Evolutionary conservation across 257 asterid species (phyloP), one percentile per base, ranked within the genome.

Genomic region (Petunia secreta): DNA sequence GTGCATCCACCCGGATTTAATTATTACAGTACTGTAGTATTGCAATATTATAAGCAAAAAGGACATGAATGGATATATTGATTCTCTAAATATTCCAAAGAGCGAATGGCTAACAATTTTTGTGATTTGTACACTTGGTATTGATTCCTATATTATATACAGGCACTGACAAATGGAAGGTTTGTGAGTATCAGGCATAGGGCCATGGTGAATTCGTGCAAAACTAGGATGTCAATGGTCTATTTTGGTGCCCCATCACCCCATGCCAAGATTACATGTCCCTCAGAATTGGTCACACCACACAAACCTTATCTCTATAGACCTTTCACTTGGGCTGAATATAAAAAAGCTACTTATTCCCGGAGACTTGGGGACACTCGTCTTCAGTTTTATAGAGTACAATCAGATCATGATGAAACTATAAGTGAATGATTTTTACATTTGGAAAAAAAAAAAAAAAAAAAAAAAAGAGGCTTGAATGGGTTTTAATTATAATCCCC

Each of bases 101-200:
- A n/a, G 13, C 3, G 5, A 37, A 62, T 10, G 67, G n/a, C 7
- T 2, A 62, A 2, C 5, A 62, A 62, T n/a, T 25, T 2, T n/a
- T 8, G 39, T 62, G 39, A 62, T 10, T 37, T 62, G 39, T n/a
- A 16, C 11, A 50, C 11, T 41, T 36, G 15, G 15, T 25, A 9
- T 63, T 63, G 40, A 46, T 46, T 9, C 53, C 53, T 46, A 46
- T 46, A n/a, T n/a, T 36, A 1, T 73, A 16, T 81, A 75, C 48
- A 87, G 95, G 97, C 87, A 0, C 84, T 90, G 91, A 91, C 94
- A 25, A 90, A 91, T 66, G 97, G 94, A 75, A 83, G 91, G 87
- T 90, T 91, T 63, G 1, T 63, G 82, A 93, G 98, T 38, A 95
- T 91, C 16, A 86, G 82, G 37, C 98, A 93, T 34, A 83, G 98